Evolutionary conservation across 2,329 filamentous ascomycete species (phyloP), one percentile per base, ranked within the genome.

Genomic region (Venturia effusa): DNA sequence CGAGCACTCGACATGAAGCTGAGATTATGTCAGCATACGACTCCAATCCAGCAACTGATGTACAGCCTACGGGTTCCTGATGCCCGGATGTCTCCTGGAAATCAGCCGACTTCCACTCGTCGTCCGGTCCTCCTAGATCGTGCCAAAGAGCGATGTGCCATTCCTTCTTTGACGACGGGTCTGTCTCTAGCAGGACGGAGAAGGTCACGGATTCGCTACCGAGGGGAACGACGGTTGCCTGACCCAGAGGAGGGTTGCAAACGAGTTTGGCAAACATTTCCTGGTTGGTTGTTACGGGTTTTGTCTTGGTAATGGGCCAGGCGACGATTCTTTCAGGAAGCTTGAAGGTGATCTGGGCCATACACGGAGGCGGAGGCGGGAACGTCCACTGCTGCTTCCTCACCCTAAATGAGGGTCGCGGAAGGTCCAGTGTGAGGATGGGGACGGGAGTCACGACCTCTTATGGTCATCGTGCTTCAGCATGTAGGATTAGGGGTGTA

Each of bases 91-190:
- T 37, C 55, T 64, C 54, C n/a, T 37, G 30, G 19, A 63, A 63
- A 43, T 22, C 27, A 8, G 37, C 11, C 61, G 37, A 34, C 22
- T 61, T 54, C 59, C 59, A 54, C 34, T 55, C 40, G 41, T 55
- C 43, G 1, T 62, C 82, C 79, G 68, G 79, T 41, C 73, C 78
- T 32, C 76, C 72, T 61, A 83, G 82, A 68, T 88, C 86, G 67
- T 90, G 84, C 90, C 91, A 96, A 8, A 95, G 75, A 19, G 84
- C 83, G 39, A 91, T 83, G 68, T 94, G 83, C 87, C 89, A 94
- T 24, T 79, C 70, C 66, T 82, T 76, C 8, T 79, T 78, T 59
- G 81, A 81, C 41, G 78, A 78, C 27, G 73, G 74, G 48, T 84
- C 83, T 51, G 87, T 83, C 68, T 92, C 86, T 39, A 96, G 79